Percentiles rank a stretch among this genome's conserved stretches.
phyloP scores from a whole-genome alignment of 148 eudicot species.

The Selenicereus undatus region DNA sequence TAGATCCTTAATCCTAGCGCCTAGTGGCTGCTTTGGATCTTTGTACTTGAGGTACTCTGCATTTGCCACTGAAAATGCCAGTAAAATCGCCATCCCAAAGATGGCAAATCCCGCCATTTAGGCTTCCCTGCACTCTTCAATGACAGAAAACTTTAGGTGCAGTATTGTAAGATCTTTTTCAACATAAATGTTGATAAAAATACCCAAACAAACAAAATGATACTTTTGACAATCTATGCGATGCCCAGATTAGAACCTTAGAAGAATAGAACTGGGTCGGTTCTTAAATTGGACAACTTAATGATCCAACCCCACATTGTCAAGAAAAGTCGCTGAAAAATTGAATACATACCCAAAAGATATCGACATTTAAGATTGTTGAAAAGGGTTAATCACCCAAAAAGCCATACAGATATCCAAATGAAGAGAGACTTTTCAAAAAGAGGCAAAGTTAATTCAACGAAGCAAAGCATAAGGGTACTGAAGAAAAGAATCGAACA shows the following conservation, averaged over 20 bases:
- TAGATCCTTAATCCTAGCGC: conserved; percentile 48
- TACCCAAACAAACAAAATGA: background rate
- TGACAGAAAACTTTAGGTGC: background rate
- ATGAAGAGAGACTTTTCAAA: background rate
- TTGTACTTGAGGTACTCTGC: conserved; percentile 50
- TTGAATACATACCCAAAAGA: no score
- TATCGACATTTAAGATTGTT: background rate
- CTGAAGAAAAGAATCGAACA: background rate
- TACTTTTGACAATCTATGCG: background rate
- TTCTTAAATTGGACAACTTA: conserved; percentile 10
- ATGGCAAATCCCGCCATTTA: conserved; percentile 20
- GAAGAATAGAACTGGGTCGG: conserved; percentile 6
- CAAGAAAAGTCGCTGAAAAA: background rate
- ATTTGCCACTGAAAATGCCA: conserved; percentile 30
- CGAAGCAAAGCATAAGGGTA: background rate
- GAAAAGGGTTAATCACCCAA: background rate
- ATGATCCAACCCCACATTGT: conserved; percentile 22
- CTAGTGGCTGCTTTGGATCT: conserved; percentile 60
- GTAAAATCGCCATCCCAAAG: conserved; percentile 18
- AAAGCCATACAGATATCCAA: background rate
- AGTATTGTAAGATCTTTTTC: background rate
- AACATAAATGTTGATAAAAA: background rate
- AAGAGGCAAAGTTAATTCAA: background rate
- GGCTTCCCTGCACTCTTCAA: background rate
- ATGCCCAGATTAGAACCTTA: background rate